phyloP scores from a whole-genome alignment of 352 stramenopile species.

The Pythium apleroticum region DNA sequence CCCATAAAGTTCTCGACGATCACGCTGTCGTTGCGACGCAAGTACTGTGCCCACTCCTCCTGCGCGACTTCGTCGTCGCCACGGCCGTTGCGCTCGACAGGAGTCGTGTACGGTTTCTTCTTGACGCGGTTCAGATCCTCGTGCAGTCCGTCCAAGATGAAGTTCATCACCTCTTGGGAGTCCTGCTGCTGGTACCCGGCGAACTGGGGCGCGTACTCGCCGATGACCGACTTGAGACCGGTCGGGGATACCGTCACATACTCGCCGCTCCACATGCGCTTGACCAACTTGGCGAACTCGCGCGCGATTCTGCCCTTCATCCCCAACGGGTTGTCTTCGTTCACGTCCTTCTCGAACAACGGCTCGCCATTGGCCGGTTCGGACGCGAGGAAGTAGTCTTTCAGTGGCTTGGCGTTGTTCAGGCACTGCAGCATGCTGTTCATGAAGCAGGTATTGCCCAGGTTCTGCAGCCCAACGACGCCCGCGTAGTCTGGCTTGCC shows the following conservation, averaged over 20 bases:
- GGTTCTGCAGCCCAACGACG: conserved; percentile 75
- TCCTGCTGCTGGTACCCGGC: conserved; percentile 90
- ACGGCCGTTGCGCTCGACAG: conserved; percentile 72
- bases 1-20: conserved; percentile 92
- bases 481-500: conserved; percentile 56
- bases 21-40: conserved; percentile 90
- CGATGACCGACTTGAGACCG: conserved; percentile 82
- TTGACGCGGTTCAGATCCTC: conserved; percentile 91
- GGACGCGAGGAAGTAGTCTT: conserved; percentile 90
- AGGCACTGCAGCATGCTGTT: conserved; percentile 88
- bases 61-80: conserved; percentile 60
- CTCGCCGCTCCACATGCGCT: conserved; percentile 93
- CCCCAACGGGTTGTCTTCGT: conserved; percentile 93
- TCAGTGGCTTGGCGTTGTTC: conserved; percentile 88
- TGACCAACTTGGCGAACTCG: conserved; percentile 94
- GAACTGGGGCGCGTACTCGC: conserved; percentile 87
- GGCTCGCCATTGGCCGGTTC: conserved; percentile 57
- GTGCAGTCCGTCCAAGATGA: conserved; percentile 90
- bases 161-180: conserved; percentile 92
- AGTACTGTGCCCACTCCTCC: conserved; percentile 85
- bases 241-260: conserved; percentile 80
- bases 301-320: conserved; percentile 92
- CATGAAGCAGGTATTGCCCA: conserved; percentile 87
- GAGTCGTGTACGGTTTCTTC: conserved; percentile 74
- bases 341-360: conserved; percentile 87